phyloP scores from a whole-genome alignment of 2,329 filamentous ascomycete genomes.

The Botrytis deweyae region DNA sequence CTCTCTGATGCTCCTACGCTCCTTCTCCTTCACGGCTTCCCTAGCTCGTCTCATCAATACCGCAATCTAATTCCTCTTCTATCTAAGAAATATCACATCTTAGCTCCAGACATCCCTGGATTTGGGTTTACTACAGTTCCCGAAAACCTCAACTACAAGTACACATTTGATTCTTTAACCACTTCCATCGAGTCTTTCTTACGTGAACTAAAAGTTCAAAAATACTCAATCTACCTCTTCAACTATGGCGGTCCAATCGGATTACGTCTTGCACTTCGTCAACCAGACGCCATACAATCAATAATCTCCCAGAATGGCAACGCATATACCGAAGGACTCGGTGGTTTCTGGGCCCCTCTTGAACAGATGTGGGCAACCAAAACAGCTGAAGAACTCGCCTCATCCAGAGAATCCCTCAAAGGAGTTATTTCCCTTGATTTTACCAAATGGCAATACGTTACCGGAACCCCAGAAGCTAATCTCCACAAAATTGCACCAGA shows the following conservation, averaged over 20 bases:
- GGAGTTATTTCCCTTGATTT: constrained; percentile 27
- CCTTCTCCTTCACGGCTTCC: constrained; percentile 49
- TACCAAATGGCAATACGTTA: constrained; percentile 33
- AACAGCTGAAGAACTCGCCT: constrained; percentile 22
- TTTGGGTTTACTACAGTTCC: constrained; percentile 57
- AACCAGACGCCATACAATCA: constrained; percentile 49
- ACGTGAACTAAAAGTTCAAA: constrained; percentile 46
- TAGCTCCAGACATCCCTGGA: constrained; percentile 60
- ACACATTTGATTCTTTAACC: constrained; percentile 55
- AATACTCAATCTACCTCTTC: constrained; percentile 59
- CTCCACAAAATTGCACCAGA: constrained; percentile 28
- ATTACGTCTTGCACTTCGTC: constrained; percentile 52
- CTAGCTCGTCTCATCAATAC: constrained; percentile 46
- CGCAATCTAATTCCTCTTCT: constrained; percentile 48
- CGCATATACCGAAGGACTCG: constrained; percentile 57
- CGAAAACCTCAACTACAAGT: constrained; percentile 49
- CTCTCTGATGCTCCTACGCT: constrained; percentile 40
- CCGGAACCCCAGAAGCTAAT: constrained; percentile 18
- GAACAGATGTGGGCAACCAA: constrained; percentile 27
- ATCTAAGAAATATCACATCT: constrained; percentile 43
- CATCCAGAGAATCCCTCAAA: constrained; percentile 17
- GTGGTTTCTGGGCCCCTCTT: constrained; percentile 37
- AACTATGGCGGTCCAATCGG: constrained; percentile 61
- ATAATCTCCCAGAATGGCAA: constrained; percentile 62
- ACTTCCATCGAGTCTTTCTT: constrained; percentile 50